These are phyloP conservation scores for Spinacia oleracea DNA, from an alignment of 179 eudicot species.

Conservation along the genomic window DNA sequence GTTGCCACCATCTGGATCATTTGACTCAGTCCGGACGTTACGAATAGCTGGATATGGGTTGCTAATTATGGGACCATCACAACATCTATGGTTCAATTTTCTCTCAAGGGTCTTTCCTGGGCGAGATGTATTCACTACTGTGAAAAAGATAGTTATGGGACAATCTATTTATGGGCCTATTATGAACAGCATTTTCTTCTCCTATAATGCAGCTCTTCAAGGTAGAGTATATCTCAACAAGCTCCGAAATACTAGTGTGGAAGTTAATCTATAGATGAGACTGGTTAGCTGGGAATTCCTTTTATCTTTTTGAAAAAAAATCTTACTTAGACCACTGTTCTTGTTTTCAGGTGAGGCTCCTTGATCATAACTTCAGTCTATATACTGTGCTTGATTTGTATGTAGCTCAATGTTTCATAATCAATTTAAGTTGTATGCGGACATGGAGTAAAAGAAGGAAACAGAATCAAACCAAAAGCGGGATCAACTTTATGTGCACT, in stretches of 20 bases:
- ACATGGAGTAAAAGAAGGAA: too few species aligned
- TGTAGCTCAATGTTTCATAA: too few species aligned
- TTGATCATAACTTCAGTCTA: neutral
- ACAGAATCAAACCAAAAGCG: too few species aligned
- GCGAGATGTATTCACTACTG: slow-evolving; percentile 53
- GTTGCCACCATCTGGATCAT: slow-evolving; percentile 40
- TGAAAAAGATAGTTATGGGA: slow-evolving; percentile 67
- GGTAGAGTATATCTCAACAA: slow-evolving; percentile 39
- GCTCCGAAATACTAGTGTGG: neutral
- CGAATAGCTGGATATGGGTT: slow-evolving; percentile 75
- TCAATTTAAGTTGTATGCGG: too few species aligned
- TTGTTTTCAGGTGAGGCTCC: neutral
- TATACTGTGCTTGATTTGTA: neutral
- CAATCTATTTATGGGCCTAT: slow-evolving; percentile 65
- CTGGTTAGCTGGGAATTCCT: neutral
- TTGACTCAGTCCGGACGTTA: slow-evolving; percentile 54
- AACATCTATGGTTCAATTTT: slow-evolving; percentile 75
- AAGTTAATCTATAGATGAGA: neutral
- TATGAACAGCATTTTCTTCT: slow-evolving; percentile 60
- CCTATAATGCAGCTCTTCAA: slow-evolving; percentile 74
- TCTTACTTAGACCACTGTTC: too few species aligned
- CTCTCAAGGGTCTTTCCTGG: slow-evolving; percentile 57
- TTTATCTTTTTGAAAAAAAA: neutral
- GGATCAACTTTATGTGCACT: too few species aligned
- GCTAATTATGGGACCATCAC: slow-evolving; percentile 69